Evolutionary conservation across 805 yeast species (phyloP), one percentile per base, ranked within the genome.

Genomic region (Pichia cephalocereana): DNA sequence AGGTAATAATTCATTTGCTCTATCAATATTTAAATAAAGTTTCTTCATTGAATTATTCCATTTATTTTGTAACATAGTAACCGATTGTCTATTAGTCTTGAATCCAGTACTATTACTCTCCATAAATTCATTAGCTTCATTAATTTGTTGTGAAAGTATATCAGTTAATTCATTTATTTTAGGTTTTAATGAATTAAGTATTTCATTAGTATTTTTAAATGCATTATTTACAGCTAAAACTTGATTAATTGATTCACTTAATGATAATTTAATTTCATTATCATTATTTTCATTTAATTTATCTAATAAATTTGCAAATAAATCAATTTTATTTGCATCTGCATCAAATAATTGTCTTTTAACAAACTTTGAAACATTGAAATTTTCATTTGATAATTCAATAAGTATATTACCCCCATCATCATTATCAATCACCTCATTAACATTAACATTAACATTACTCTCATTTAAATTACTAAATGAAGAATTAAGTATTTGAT

Each of bases 21-120:
- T 95, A 54, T 90, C 96, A 15, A 90, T 95, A 53, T 84, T 87
- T 55, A 80, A 80, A 63, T 83, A 88, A 45, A 89, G 66, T 9
- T 78, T 74, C 47, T 76, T 77, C 59, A 89, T 69, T 58, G 85
- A 88, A 40, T 72, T 71, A 15, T 81, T 84, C 96, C 96, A 88
- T 70, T 85, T 77, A 57, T 81, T 81, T 61, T 86, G 91, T 45
- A 89, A 67, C 46, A 86, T 77, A 46, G 83, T 57, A 45, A 88
- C 79, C 47, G 89, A 80, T 51, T 82, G 79, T 40, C 95, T 70
- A 60, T 84, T 88, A 46, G 71, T 66, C 38, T 70, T 68, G 31
- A 52, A 77, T 9, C 40, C 12, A 2, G 46, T 23, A 10, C n/a
- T 27, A 3, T 26, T 23, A 53, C 41, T 45, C 4, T 43, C 37